Evolutionary conservation across 2,329 filamentous ascomycete species (phyloP).

Genomic region (Dryadomyces quercus-mongolicae): DNA sequence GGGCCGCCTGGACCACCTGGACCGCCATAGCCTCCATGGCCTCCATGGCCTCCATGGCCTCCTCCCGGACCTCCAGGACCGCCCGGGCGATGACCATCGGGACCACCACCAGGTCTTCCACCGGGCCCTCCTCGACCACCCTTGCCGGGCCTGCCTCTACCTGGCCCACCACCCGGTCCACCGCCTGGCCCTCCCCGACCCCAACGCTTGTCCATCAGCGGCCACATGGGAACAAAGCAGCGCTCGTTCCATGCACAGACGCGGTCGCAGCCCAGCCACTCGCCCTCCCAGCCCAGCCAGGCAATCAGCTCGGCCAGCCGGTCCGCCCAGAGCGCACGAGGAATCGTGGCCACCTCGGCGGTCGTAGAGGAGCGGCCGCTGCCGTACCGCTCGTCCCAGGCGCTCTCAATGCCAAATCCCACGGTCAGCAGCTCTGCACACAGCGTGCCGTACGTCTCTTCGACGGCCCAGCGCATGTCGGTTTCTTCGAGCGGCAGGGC

Average conservation of each 20-base stretch:
- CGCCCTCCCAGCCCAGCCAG: conserved; percentile 37
- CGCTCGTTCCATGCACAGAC: conserved; percentile 29
- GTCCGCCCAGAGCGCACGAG: conserved; percentile 16
- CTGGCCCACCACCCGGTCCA: not conserved
- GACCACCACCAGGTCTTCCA: not conserved
- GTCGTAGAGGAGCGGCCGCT: no score
- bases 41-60: not conserved
- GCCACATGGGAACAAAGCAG: conserved; percentile 41
- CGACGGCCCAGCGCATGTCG: conserved; percentile 24
- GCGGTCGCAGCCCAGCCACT: conserved; percentile 27
- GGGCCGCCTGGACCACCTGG: conserved; percentile 7
- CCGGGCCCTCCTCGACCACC: not conserved
- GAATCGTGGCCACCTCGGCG: not conserved
- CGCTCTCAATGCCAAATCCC: conserved; percentile 27
- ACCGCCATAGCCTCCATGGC: not conserved
- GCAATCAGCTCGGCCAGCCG: conserved; percentile 30
- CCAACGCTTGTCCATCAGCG: conserved; percentile 16
- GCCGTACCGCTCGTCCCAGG: conserved; percentile 18
- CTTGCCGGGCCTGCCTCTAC: conserved; percentile 1
- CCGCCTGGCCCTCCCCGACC: conserved; percentile 1
- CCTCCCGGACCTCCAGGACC: not conserved
- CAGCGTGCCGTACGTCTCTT: conserved; percentile 26
- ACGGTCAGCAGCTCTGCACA: conserved; percentile 29
- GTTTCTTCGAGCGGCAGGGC: conserved; percentile 22
- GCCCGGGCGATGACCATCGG: no score